These are phyloP conservation scores for Phytophthora pini DNA, from an alignment of 352 stramenopile genomes.

Conservation along the genomic window DNA sequence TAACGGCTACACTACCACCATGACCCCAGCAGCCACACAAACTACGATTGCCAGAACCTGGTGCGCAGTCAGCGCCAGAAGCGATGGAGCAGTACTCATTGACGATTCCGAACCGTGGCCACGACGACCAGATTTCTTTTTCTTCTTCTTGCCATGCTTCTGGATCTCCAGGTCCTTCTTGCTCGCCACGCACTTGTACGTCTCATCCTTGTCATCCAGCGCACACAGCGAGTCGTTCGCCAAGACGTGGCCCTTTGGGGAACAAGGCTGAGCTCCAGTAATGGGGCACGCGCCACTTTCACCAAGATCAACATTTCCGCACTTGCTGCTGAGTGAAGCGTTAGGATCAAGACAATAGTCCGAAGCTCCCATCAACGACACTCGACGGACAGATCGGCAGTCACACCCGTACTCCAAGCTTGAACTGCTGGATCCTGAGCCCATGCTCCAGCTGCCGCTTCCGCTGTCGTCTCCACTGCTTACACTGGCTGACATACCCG, in stretches of 20 bases:
- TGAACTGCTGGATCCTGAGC: conserved; percentile 34
- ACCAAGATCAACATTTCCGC: conserved; percentile 58
- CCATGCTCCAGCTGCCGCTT: conserved; percentile 28
- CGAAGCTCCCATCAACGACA: conserved; percentile 76
- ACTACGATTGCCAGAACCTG: conserved; percentile 32
- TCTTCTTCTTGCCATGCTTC: conserved; percentile 58
- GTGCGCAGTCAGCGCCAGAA: conserved; percentile 15
- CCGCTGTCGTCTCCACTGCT: conserved; percentile 26
- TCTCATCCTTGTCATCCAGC: conserved; percentile 64
- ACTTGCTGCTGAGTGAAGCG: conserved; percentile 64
- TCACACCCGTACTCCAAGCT: conserved; percentile 51
- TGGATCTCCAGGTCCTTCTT: conserved; percentile 71
- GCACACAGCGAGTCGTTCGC: conserved; percentile 66
- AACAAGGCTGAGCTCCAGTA: conserved; percentile 60
- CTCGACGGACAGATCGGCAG: conserved; percentile 48
- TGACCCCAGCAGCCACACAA: conserved; percentile 28
- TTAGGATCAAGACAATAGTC: conserved; percentile 69
- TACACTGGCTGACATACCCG: conserved; percentile 8
- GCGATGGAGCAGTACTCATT: conserved; percentile 12
- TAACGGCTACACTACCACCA: conserved; percentile 29
- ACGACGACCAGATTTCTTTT: conserved; percentile 28
- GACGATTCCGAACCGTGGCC: conserved; percentile 22
- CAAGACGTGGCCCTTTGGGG: conserved; percentile 61
- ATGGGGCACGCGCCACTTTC: conserved; percentile 66
- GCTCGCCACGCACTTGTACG: conserved; percentile 80